Evolutionary conservation across 208 protist species (phyloP), one percentile per base, ranked within the genome.

Genomic region (Naegleria lovaniensis): DNA sequence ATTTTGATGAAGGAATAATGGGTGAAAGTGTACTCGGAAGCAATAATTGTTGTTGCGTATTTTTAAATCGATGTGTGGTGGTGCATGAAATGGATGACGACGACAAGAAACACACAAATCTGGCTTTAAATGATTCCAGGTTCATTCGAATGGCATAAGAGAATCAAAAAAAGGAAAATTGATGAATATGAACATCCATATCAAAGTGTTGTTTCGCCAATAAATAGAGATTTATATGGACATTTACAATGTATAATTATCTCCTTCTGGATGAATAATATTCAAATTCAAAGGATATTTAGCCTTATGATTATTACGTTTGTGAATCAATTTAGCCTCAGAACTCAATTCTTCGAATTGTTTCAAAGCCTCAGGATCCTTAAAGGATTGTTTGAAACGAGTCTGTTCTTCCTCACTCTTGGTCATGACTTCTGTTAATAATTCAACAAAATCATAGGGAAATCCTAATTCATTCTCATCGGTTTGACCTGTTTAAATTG

Each of bases 401-500:
- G 94, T 13, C 92, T 96, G 93, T 33, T 93, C 90, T n/a, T 91
- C 91, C 91, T 96, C 95, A 38, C 48, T n/a, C 85, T 95, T 92
- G 6, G 85, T 40, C 41, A 97, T 55, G 88, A 96, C 97, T 93
- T 94, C 96, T 0, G 97, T 98, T 91, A 95, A 98, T 36, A 98
- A 93, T 94, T 99, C 97, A 19, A 99, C 96, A 94, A 98, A 98
- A 91, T 98, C 97, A 93, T 99, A 99, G 0, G 96, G 94, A 88
- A 97, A 98, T 1, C 98, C 98, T 33, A 99, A 94, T 93, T 99
- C 98, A 22, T 98, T 96, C 91, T 99, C 98, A 91, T 99, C 98
- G 29, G 97, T 98, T 92, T 99, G 97, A 0, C 94, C 96, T 48
- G 43, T 48, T 7, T 1, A 9, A 48, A 7, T 48, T 1, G 7